Base-by-base conservation (phyloP, 192 early-diverging fungal species). In the Geranomyces michiganensis region DNA sequence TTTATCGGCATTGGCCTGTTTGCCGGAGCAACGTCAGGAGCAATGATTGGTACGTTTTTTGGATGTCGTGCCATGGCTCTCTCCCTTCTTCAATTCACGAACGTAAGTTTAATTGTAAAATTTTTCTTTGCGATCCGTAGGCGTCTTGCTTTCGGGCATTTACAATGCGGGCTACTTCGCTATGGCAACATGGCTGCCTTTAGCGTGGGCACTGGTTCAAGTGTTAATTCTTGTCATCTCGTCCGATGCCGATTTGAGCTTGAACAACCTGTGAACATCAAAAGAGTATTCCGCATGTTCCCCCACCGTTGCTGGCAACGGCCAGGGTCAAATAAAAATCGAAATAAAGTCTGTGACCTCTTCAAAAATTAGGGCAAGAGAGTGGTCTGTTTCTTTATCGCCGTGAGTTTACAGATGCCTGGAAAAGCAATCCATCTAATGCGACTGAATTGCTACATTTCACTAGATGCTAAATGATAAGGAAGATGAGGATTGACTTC, bases 131-230 rank as follows among this genome's bases (percentile, higher is more conserved):
- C 9, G 4, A 14, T 22, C 33, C n/a, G 3, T 68, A 90, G 89
- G 89, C 9, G 64, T 84, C 21, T 79, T 85, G 1, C 76, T 91
- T 21, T 79, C 81, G 9, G 77, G 79, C 26, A 75, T 89, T 0
- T 91, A 91, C 70, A 84, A 82, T 55, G 78, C 87, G 22, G 89
- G 89, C 7, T 76, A 75, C 26, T 89, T 89, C 76, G 77, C 78
- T 32, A 88, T 91, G 88, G 87, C 88, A n/a, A 85, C 85, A 10
- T 91, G 89, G 89, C 80, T 89, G 27, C 89, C 89, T 15, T 85
- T 88, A 56, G 74, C 89, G 21, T 91, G 89, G 88, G 87, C 82
- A 8, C 65, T 91, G 49, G 84, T 89, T 31, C 88, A 89, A 70
- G 81, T 88, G 0, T 73, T 91, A 19, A 67, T 89, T 19, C 78